Evolutionary conservation across 305 asterid genomes (phyloP), one percentile per base, ranked within the genome.

Genomic region (Fraxinus greggii): DNA sequence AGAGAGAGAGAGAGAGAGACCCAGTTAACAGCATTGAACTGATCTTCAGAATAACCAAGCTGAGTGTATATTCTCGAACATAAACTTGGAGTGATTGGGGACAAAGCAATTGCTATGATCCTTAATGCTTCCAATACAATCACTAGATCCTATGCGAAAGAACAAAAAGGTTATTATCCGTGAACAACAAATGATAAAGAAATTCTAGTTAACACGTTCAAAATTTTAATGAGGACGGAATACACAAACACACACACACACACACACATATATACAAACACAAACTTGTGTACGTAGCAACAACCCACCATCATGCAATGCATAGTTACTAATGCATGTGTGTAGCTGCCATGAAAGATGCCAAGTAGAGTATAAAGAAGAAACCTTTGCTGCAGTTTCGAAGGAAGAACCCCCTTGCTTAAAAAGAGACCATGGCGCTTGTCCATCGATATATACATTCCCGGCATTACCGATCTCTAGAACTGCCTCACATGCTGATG

Each of bases 361-460:
- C 70, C 70, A 79, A 77, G 33, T 32, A 15, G 36, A 61, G 59
- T 12, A 51, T 76, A 83, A 40, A 51, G 63, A 81, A 32, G 76
- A 77, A 73, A 92, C 98, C 98, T 93, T 93, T 81, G 98, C 91
- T 81, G 99, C 99, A 84, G 95, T 87, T 88, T 89, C 92, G n/a
- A 89, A 90, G 85, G 93, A 94, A 79, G 89, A 79, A 21, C 90
- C 95, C 77, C 98, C 99, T 92, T 91, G 90, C 87, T 96, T 96
- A 87, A 96, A 94, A 83, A 93, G 94, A 29, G 95, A 89, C 99
- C 99, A 96, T 4, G 98, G 98, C 54, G 94, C 97, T 81, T 86
- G 91, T 87, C 88, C 92, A 85, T 96, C 90, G 1, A 94, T 92
- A 82, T 91, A 96, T 76, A 84, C 83, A 76, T 96, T 96, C 73